Evolutionary conservation across 352 stramenopile species (phyloP), one percentile per base, ranked within the genome.

Genomic region (Globisporangium apiculatum): DNA sequence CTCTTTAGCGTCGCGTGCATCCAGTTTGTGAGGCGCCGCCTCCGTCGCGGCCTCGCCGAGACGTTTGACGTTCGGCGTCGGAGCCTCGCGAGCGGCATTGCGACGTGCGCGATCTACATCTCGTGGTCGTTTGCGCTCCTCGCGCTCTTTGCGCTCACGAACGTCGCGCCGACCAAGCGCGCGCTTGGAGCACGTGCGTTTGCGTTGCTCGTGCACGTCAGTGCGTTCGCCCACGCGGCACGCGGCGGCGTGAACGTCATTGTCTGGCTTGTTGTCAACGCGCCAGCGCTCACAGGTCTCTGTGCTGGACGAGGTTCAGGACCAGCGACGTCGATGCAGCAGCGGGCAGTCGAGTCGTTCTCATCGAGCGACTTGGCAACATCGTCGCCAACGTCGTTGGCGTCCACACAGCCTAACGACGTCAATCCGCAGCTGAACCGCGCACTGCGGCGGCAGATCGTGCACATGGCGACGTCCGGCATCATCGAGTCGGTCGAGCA

Each of bases 401-500:
- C 41, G 37, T 50, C 31, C 8, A 58, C 14, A 17, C 53, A 31
- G 40, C 51, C 73, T 12, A 64, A 78, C 41, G 63, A 82, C 24
- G 50, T 66, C 7, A 68, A 91, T 31, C 87, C 87, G 5, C 82
- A 97, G 56, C 73, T 97, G 5, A 97, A 97, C 65, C 71, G 77
- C 4, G 87, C 86, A 1, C 67, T 97, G 35, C 73, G 84, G 24
- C 79, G 72, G 41, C 84, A 97, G 58, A 92, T 97, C 71, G 89
- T 97, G 57, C 80, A 91, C 51, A 92, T 95, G 79, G 85, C 88
- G 3, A 96, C 87, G 15, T 86, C 80, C 0, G 88, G 87, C 0
- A 96, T 96, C 56, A 83, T 94, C 47, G 80, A 93, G 60, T 91
- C 87, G 0, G 72, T 95, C 17, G 72, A 93, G 56, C 82, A 92